Conservation (phyloP, 202 grass and related monocot genomes). For the Brachypodium distachyon region DNA sequence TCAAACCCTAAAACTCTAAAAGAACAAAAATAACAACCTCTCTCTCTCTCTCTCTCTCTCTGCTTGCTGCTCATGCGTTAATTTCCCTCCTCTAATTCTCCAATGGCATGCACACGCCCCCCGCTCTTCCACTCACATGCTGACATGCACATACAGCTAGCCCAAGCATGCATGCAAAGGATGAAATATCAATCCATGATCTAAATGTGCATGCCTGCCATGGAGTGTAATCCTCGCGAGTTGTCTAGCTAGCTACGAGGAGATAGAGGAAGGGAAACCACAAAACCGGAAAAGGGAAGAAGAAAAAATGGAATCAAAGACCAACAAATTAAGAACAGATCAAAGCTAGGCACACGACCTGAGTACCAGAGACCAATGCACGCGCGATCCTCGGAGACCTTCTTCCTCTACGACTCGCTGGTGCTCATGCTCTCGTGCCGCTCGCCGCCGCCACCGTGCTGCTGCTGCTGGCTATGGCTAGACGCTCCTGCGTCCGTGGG, state of each 20-base stretch:
- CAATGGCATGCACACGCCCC: constrained; percentile 2
- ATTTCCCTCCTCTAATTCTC: constrained; percentile 14
- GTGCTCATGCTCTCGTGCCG: constrained; percentile 93
- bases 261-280: constrained; percentile 12
- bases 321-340: constrained; percentile 41
- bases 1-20: constrained; percentile 61
- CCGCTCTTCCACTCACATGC: constrained; percentile 26
- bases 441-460: constrained; percentile 44
- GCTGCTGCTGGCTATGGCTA: constrained; percentile 55
- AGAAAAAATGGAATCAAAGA: constrained; percentile 21
- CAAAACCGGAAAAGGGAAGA: constrained; percentile 10
- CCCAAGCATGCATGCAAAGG: neutral
- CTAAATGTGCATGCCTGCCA: constrained; percentile 9
- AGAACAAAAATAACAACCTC: constrained; percentile 47
- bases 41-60: too few relatives aligned
- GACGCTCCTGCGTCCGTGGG: constrained; percentile 17
- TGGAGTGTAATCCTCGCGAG: constrained; percentile 23
- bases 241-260: neutral
- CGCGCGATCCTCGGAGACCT: constrained; percentile 15
- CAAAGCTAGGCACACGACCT: constrained; percentile 61
- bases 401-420: constrained; percentile 56
- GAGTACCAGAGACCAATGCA: constrained; percentile 29
- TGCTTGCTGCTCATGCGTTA: neutral
- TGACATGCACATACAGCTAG: too few relatives aligned
- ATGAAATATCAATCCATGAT: neutral